Evolutionary conservation across 2,329 filamentous ascomycete species (phyloP).

Genomic region (Colletotrichum falcatum): DNA sequence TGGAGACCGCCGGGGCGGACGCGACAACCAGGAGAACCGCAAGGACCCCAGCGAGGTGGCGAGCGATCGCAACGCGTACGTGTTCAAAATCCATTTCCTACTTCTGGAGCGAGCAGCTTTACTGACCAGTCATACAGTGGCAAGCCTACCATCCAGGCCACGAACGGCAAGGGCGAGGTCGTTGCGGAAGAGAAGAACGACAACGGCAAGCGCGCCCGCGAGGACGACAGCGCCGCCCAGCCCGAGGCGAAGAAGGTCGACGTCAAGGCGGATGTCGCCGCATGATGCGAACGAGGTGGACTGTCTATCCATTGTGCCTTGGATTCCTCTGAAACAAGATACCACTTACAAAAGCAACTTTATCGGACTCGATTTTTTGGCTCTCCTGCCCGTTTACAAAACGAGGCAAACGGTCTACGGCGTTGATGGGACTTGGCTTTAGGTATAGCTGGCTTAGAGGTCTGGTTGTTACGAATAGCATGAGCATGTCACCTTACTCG

Average conservation of each 20-base stretch:
- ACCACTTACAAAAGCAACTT: constrained; percentile 41
- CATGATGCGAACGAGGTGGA: constrained; percentile 27
- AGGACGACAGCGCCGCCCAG: constrained; percentile 61
- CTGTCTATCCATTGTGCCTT: neutral
- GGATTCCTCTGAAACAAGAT: constrained; percentile 34
- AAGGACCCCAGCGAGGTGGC: constrained; percentile 49
- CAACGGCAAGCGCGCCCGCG: constrained; percentile 67
- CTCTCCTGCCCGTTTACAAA: constrained; percentile 30
- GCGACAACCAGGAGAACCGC: constrained; percentile 52
- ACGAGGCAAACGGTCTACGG: constrained; percentile 39
- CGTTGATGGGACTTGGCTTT: constrained; percentile 38
- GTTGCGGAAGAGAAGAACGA: constrained; percentile 43
- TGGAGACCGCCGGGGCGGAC: constrained; percentile 52
- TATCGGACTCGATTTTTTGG: constrained; percentile 40
- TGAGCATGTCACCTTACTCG: constrained; percentile 37
- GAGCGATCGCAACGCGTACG: constrained; percentile 51
- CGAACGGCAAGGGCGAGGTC: constrained; percentile 53
- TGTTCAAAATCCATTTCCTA: constrained; percentile 1
- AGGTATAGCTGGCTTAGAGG: constrained; percentile 40
- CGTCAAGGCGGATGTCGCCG: constrained; percentile 55
- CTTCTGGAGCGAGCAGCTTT: neutral
- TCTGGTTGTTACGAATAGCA: constrained; percentile 41
- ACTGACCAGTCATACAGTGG: constrained; percentile 46
- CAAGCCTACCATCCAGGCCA: constrained; percentile 59
- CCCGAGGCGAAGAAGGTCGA: constrained; percentile 74